Evolutionary conservation across 805 yeast genomes (phyloP), one percentile per base, ranked within the genome.

Genomic region (Myxozyma monticola): DNA sequence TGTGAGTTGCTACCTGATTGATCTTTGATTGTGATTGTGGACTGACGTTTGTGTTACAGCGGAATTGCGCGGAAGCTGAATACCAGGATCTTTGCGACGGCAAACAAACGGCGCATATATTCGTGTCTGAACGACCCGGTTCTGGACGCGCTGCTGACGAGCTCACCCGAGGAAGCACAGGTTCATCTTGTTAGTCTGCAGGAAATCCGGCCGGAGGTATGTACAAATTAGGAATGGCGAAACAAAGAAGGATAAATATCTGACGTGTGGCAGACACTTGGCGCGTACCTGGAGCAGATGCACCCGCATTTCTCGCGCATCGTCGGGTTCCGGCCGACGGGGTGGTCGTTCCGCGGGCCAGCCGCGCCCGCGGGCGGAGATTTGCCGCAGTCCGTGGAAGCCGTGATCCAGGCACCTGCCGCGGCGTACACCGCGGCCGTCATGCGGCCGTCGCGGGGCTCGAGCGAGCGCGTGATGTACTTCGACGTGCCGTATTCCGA

Each of bases 401-500:
- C 41, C 9, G 22, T 51, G 17, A 45, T 48, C 17, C 26, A 40
- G 26, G n/a, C 21, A 12, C 43, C 45, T 44, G 26, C 15, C 8
- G 21, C 45, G 8, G 41, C 41, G 3, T 54, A 30, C 37, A 21
- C 48, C 15, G n/a, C 42, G n/a, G 14, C 44, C n/a, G 31, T 33
- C 21, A 40, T 61, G 42, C 22, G 28, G 17, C 59, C 60, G n/a
- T 49, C 56, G n/a, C 59, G 61, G 8, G 62, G 60, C 21, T 60
- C 64, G 18, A 57, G 36, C 12, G 49, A 40, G 22, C 35, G 37
- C 30, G 44, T 41, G 14, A 45, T 55, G 46, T 46, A 49, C 15
- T 60, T 55, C 33, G 46, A 49, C 22, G 78, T 90, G 1, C 98
- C 99, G 0, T 93, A 93, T 63, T 84, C 95, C 62, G 99, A 93